Evolutionary conservation across 2,329 filamentous ascomycete species (phyloP).

Genomic region (Aspergillus calidoustus): DNA sequence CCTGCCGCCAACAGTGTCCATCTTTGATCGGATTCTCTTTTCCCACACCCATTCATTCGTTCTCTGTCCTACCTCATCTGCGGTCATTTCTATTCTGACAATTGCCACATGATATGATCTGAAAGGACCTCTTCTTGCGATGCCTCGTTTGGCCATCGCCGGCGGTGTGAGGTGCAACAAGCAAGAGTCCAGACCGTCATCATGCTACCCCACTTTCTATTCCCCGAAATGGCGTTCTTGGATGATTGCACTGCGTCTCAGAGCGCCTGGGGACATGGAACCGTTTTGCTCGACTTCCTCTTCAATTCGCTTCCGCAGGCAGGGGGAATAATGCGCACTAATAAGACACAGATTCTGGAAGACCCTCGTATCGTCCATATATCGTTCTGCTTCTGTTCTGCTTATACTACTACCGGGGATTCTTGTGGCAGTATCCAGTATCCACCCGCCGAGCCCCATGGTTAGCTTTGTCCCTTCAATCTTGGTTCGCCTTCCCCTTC

Average conservation of each 20-base stretch:
- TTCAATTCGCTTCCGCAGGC: neutral
- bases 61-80: neutral
- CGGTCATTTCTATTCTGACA: neutral
- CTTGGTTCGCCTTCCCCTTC: neutral
- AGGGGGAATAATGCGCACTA: neutral
- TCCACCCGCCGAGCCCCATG: neutral
- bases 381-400: neutral
- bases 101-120: neutral
- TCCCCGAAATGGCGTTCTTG: neutral
- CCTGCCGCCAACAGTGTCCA: neutral
- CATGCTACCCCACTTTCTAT: neutral
- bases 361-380: neutral
- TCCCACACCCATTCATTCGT: neutral
- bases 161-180: neutral
- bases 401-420: no score
- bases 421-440: neutral
- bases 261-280: neutral
- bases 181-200: neutral
- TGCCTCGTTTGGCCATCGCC: neutral
- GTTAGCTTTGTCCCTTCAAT: neutral
- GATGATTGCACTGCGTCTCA: neutral
- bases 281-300: neutral
- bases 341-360: neutral
- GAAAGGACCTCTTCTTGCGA: neutral
- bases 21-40: neutral